Conservation (phyloP, 1,284 basidiomycete species). For the Vanrija sp. region DNA sequence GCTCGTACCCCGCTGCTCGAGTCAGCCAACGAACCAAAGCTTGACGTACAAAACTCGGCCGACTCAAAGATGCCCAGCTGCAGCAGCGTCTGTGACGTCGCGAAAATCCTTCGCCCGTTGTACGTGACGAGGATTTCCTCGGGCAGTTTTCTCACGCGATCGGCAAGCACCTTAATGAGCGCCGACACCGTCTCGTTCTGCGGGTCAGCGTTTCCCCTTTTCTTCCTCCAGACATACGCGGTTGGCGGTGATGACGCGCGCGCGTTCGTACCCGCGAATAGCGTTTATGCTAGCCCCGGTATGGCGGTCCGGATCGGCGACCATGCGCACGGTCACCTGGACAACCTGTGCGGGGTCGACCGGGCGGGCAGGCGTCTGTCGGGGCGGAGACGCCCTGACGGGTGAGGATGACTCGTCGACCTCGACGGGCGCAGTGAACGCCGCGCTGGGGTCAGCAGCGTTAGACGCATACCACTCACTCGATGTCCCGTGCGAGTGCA, state of each 20-base stretch:
- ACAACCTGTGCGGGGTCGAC: constrained; percentile 4
- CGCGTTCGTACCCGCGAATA: constrained; percentile 26
- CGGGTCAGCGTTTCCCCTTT: neutral
- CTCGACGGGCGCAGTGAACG: neutral
- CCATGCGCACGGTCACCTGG: constrained; percentile 29
- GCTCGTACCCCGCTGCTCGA: constrained; percentile 29
- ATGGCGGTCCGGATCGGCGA: constrained; percentile 24
- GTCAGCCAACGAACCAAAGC: neutral
- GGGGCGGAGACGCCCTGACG: no score
- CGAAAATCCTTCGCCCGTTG: constrained; percentile 21
- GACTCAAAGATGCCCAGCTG: constrained; percentile 24
- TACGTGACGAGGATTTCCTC: constrained; percentile 32
- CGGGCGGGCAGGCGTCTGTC: neutral
- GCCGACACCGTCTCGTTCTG: constrained; percentile 24
- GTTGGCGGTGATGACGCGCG: constrained; percentile 16
- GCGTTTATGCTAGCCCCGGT: constrained; percentile 21
- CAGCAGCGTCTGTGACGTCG: constrained; percentile 16
- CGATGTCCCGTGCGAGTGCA: neutral
- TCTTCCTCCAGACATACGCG: constrained; percentile 17
- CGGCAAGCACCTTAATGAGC: constrained; percentile 19
- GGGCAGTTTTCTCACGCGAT: constrained; percentile 15
- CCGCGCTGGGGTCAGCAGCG: neutral
- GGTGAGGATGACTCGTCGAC: neutral
- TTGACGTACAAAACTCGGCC: constrained; percentile 27
- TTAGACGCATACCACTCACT: neutral